These are phyloP conservation scores for Jasminum sambac DNA, from an alignment of 257 asterid genomes.

Conservation along the genomic window DNA sequence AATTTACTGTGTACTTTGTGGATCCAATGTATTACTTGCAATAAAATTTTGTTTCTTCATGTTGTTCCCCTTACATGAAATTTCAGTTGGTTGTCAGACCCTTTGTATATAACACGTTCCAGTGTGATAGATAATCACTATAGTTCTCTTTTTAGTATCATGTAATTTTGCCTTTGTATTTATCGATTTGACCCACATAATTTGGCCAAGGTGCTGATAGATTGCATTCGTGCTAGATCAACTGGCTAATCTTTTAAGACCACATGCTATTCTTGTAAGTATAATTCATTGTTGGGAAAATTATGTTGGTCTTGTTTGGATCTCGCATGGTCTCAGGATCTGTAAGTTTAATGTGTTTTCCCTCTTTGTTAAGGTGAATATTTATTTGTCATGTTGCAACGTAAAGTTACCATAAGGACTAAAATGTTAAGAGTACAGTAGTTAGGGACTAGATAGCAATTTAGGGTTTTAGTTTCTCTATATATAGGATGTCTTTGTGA, in stretches of 20 bases:
- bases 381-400: too few species aligned
- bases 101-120: too few species aligned
- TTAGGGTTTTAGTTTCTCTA: too few species aligned
- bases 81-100: slow-evolving; percentile 1
- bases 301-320: background rate
- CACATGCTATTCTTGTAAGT: background rate
- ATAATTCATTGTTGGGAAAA: background rate
- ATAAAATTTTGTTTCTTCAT: background rate
- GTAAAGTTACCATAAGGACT: too few species aligned
- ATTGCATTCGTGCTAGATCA: background rate
- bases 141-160: background rate
- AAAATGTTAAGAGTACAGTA: too few species aligned
- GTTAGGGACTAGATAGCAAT: too few species aligned
- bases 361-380: background rate
- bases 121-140: background rate
- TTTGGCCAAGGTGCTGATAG: slow-evolving; percentile 2
- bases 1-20: background rate
- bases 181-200: background rate
- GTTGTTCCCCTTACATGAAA: background rate
- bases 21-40: background rate
- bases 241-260: background rate
- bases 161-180: background rate
- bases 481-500: too few species aligned
- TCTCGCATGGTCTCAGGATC: too few species aligned
- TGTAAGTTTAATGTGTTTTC: background rate